phyloP scores from a whole-genome alignment of 306 rosid genomes.

The Styphnolobium japonicum region DNA sequence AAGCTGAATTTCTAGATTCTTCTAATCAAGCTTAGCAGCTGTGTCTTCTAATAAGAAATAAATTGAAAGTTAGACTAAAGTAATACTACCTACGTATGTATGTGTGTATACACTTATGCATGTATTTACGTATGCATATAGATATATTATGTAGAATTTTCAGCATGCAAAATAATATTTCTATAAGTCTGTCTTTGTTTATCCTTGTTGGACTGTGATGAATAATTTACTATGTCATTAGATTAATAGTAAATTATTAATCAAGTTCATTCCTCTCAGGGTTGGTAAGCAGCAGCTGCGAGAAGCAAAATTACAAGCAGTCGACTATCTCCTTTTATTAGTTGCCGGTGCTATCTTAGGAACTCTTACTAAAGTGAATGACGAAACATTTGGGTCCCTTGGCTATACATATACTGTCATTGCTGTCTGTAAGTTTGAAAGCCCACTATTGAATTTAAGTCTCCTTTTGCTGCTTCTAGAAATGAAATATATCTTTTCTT shows the following conservation, averaged over 20 bases:
- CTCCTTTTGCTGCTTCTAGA: neutral
- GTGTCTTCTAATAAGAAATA: neutral
- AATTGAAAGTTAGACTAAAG: neutral
- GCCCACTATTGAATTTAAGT: neutral
- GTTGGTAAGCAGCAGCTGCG: conserved; percentile 59
- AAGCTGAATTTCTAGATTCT: neutral
- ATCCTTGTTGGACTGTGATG: neutral
- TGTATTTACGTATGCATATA: neutral
- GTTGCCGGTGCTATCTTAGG: conserved; percentile 73
- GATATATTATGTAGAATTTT: neutral
- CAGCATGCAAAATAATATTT: neutral
- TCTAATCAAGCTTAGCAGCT: conserved; percentile 4
- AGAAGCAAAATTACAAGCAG: conserved; percentile 52
- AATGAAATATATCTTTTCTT: neutral
- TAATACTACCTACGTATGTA: neutral
- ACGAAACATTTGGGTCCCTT: conserved; percentile 54
- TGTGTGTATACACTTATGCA: too few relatives aligned
- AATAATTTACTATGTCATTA: neutral
- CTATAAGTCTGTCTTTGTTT: neutral
- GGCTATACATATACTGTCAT: conserved; percentile 69
- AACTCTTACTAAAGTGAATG: conserved; percentile 60
- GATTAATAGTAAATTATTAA: conserved; percentile 21
- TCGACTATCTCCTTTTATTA: conserved; percentile 64
- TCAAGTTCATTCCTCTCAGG: conserved; percentile 40
- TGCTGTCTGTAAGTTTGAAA: conserved; percentile 60